A percentile compares a stretch with the other conserved stretches of the same genome.
Evolutionary conservation across 495 filamentous ascomycete species (phyloP).

Genomic region (Cladorrhinum samala): DNA sequence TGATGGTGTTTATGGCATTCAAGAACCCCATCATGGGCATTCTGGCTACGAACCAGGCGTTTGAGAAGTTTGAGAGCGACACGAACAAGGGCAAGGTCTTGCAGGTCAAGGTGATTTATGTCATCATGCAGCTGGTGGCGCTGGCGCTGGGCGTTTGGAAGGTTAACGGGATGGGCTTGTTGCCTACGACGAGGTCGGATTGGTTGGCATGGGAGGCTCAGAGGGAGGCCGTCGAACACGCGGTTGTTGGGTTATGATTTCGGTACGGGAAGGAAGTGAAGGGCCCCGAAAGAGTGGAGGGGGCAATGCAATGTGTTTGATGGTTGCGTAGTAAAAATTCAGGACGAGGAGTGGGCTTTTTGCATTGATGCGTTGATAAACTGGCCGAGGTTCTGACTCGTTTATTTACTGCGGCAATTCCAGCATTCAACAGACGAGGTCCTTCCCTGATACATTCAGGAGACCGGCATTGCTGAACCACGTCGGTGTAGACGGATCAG

Average conservation of each 20-base stretch:
- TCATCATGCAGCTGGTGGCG: constrained; percentile 76
- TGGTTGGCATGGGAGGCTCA: constrained; percentile 93
- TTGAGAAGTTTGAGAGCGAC: constrained; percentile 82
- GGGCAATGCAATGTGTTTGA: no score
- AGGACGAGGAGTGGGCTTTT: no score
- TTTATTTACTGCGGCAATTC: no score
- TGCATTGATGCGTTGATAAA: no score
- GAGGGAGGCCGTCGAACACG: constrained; percentile 67
- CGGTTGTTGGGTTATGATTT: constrained; percentile 49
- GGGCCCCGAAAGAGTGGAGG: no score
- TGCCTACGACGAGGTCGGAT: constrained; percentile 91
- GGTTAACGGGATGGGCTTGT: constrained; percentile 89
- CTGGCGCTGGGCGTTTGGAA: constrained; percentile 91
- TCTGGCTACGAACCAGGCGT: constrained; percentile 68
- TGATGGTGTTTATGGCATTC: constrained; percentile 99
- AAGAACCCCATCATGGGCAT: constrained; percentile 89
- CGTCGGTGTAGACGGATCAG: no score
- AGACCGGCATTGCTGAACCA: no score
- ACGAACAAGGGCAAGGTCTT: constrained; percentile 65
- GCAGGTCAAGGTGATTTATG: constrained; percentile 77
- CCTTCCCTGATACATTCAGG: no score
- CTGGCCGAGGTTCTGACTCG: no score
- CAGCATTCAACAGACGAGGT: no score
- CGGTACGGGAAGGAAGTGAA: neutral
- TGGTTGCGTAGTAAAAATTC: no score